These are phyloP conservation scores for Tulasnella calospora DNA, from an alignment of 768 basidiomycete species.

Conservation along the genomic window DNA sequence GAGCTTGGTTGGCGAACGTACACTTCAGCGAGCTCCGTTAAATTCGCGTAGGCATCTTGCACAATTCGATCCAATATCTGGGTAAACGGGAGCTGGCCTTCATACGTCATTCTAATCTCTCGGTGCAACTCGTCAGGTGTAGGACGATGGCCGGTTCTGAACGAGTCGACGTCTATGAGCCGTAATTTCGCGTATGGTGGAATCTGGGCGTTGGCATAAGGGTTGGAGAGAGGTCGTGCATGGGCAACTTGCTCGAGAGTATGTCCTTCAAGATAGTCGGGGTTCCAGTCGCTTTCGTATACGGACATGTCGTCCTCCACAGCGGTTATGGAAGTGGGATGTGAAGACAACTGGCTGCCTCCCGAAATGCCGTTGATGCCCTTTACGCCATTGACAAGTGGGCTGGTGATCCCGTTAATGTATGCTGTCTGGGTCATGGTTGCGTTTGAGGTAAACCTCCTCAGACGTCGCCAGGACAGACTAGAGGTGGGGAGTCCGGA, in stretches of 20 bases:
- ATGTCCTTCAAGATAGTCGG: constrained; percentile 19
- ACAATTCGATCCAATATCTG: constrained; percentile 71
- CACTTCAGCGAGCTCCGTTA: constrained; percentile 83
- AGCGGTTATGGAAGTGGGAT: constrained; percentile 14
- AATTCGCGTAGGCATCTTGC: constrained; percentile 75
- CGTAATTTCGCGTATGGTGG: constrained; percentile 12
- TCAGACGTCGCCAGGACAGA: constrained; percentile 10
- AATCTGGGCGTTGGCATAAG: constrained; percentile 4
- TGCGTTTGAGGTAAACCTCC: background rate
- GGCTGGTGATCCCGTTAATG: background rate
- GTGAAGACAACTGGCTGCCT: constrained; percentile 3
- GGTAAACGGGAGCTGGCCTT: constrained; percentile 68
- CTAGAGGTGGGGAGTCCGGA: background rate
- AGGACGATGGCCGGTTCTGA: constrained; percentile 20
- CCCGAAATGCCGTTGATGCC: background rate
- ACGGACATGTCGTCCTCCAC: background rate
- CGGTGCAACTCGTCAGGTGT: constrained; percentile 7
- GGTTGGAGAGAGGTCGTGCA: constrained; percentile 4
- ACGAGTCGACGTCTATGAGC: constrained; percentile 19
- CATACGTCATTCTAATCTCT: constrained; percentile 34
- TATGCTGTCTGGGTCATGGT: constrained; percentile 5
- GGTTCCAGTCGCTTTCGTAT: constrained; percentile 20
- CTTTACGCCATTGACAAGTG: constrained; percentile 18
- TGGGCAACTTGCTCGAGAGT: constrained; percentile 11
- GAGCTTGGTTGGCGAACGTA: constrained; percentile 39